Percentiles rank a stretch among this genome's conserved stretches.
Evolutionary conservation across 805 yeast species (phyloP).

Genomic region (Hyphopichia homilentoma): DNA sequence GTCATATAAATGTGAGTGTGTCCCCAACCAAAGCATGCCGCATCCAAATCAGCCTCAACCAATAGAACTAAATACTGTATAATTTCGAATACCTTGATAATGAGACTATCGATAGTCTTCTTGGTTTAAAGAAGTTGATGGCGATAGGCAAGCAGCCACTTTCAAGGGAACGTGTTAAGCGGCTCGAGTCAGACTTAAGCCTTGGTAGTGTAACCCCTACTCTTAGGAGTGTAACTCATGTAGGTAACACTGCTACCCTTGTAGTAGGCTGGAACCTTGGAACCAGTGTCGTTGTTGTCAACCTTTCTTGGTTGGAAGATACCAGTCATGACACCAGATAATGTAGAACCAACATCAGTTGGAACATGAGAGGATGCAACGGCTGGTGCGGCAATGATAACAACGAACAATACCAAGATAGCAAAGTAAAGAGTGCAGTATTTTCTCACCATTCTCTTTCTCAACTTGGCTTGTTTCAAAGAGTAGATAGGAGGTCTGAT

Average conservation of each 20-base stretch:
- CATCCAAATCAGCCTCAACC: too few relatives aligned
- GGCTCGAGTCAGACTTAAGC: conserved; percentile 28
- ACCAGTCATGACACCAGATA: conserved; percentile 50
- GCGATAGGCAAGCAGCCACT: too few relatives aligned
- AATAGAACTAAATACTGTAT: too few relatives aligned
- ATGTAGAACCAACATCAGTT: conserved; percentile 20
- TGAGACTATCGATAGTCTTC: too few relatives aligned
- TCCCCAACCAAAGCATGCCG: too few relatives aligned
- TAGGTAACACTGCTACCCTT: conserved; percentile 28
- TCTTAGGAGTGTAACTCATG: conserved; percentile 48
- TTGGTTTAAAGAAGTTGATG: too few relatives aligned
- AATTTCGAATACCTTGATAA: too few relatives aligned
- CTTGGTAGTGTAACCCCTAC: conserved; percentile 56
- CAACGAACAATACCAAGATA: conserved; percentile 66
- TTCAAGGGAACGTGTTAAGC: too few relatives aligned
- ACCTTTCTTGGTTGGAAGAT: conserved; percentile 86
- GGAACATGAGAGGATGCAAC: conserved; percentile 63
- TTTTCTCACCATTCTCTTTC: conserved; percentile 96
- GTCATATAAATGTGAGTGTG: too few relatives aligned
- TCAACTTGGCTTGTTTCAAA: conserved; percentile 89
- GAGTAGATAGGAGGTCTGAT: conserved; percentile 98
- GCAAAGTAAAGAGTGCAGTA: conserved; percentile 78
- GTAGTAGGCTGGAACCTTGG: conserved; percentile 29
- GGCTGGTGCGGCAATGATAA: conserved; percentile 87
- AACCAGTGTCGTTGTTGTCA: conserved; percentile 81